These are phyloP conservation scores for Vitis hybrid DNA, from an alignment of 177 flowering plant genomes.

Conservation along the genomic window DNA sequence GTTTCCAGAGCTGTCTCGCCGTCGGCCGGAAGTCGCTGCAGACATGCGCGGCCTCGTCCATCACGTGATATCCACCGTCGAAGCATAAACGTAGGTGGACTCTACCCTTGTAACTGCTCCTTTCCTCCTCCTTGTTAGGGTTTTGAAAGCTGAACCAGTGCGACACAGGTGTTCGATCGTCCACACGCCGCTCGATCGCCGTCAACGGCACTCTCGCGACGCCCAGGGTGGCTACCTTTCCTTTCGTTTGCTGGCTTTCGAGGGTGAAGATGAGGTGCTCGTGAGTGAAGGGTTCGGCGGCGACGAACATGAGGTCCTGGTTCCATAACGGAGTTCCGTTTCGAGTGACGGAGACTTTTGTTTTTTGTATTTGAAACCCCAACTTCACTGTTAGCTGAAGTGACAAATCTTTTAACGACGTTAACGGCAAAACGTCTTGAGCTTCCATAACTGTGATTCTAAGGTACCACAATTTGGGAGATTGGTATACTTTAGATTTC, in stretches of 20 bases:
- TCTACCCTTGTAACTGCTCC: conserved; percentile 49
- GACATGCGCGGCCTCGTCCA: conserved; percentile 85
- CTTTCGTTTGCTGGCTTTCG: conserved; percentile 51
- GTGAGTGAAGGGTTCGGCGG: conserved; percentile 72
- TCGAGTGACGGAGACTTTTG: conserved; percentile 44
- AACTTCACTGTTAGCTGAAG: conserved; percentile 64
- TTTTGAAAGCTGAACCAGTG: conserved; percentile 72
- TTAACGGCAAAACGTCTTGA: conserved; percentile 53
- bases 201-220: conserved; percentile 51
- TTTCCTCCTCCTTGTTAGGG: conserved; percentile 31
- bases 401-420: conserved; percentile 35
- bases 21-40: conserved; percentile 91
- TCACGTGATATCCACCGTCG: conserved; percentile 96
- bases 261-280: conserved; percentile 51
- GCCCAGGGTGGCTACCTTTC: conserved; percentile 40
- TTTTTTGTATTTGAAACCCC: conserved; percentile 65
- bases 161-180: conserved; percentile 70
- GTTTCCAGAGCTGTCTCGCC: conserved; percentile 91
- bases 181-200: conserved; percentile 79
- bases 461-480: conserved; percentile 91
- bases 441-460: conserved; percentile 75
- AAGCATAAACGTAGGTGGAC: conserved; percentile 72
- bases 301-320: conserved; percentile 83
- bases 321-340: conserved; percentile 81
- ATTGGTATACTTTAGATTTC: conserved; percentile 72